Conservation (phyloP, 805 yeast genomes). For the Nakazawaea anatomiae region DNA sequence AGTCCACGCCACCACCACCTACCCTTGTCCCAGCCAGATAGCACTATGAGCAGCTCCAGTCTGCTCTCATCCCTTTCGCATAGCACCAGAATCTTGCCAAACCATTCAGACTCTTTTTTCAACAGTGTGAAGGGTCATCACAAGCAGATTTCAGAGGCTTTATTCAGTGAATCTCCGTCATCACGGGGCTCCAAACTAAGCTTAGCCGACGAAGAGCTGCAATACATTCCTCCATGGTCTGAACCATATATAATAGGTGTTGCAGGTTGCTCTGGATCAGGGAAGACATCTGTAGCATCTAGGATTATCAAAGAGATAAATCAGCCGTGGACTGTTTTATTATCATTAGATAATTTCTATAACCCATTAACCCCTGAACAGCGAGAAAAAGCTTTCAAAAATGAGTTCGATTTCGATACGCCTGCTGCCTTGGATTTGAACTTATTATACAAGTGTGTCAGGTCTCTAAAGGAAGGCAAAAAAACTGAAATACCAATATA, state of each 20-base stretch:
- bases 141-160: background rate
- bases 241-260: conserved; percentile 84
- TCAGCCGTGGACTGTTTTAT: conserved; percentile 90
- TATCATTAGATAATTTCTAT: conserved; percentile 90
- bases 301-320: conserved; percentile 68
- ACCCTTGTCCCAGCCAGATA: background rate
- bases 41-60: conserved; percentile 1
- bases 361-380: conserved; percentile 63
- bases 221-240: conserved; percentile 80
- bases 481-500: conserved; percentile 62
- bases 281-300: conserved; percentile 89
- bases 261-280: conserved; percentile 85
- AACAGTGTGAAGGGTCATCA: background rate
- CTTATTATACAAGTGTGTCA: conserved; percentile 55
- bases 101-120: conserved; percentile 10
- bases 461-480: conserved; percentile 64
- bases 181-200: background rate
- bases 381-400: conserved; percentile 53
- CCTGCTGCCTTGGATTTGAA: conserved; percentile 86
- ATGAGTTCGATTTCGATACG: conserved; percentile 79
- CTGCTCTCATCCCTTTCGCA: conserved; percentile 1
- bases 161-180: background rate
- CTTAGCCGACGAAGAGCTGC: conserved; percentile 7
- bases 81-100: conserved; percentile 8
- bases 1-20: background rate